Conservation (phyloP, 2,329 filamentous ascomycete genomes). For the Camillea tinctor region DNA sequence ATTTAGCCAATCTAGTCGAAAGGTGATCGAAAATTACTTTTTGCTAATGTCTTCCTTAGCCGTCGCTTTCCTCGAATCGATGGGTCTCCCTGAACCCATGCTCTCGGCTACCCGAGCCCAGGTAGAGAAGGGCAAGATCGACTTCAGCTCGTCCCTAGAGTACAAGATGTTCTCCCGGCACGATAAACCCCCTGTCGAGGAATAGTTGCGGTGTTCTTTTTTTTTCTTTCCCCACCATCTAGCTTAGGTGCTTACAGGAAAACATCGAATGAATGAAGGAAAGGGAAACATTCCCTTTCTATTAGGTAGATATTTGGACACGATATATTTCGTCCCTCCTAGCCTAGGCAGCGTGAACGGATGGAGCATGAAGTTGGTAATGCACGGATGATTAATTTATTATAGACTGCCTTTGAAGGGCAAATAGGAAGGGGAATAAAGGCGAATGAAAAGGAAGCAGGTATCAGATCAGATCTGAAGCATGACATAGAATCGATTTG, state of each 20-base stretch:
- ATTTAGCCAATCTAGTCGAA: not conserved
- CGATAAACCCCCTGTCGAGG: conserved; percentile 48
- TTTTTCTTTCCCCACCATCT: no score
- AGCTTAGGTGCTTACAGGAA: no score
- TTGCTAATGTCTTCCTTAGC: conserved; percentile 38
- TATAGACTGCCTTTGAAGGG: not conserved
- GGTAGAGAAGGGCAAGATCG: conserved; percentile 59
- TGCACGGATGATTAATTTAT: not conserved
- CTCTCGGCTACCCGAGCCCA: conserved; percentile 56
- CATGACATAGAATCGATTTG: no score
- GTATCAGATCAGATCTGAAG: no score
- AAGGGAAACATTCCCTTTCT: no score
- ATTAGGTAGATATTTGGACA: not conserved
- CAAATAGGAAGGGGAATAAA: not conserved
- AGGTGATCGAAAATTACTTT: no score
- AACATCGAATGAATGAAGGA: no score
- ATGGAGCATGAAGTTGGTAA: not conserved
- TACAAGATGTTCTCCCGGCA: conserved; percentile 63
- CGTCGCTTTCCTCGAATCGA: conserved; percentile 60
- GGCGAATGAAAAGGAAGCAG: no score
- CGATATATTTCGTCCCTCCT: not conserved
- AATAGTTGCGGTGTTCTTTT: conserved; percentile 16
- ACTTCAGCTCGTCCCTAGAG: conserved; percentile 55
- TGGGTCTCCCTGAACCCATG: conserved; percentile 64
- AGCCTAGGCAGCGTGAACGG: not conserved